These are phyloP conservation scores for Chaetomium sp. DNA, from an alignment of 2,329 filamentous ascomycete genomes.

Conservation along the genomic window DNA sequence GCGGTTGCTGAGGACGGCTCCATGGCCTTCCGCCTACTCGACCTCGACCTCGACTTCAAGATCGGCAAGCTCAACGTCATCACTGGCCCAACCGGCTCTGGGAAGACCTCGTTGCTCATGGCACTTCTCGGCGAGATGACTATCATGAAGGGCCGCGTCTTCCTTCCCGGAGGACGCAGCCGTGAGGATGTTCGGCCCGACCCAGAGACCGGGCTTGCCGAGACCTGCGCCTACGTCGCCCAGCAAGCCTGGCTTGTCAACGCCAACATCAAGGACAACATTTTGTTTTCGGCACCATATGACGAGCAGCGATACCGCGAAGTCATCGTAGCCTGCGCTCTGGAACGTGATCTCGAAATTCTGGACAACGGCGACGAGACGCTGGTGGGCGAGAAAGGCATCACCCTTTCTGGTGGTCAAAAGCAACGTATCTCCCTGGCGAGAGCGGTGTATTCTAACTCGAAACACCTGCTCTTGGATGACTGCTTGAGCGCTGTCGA, in stretches of 20 bases:
- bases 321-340: conserved; percentile 83
- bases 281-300: conserved; percentile 76
- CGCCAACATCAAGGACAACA: conserved; percentile 91
- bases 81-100: conserved; percentile 85
- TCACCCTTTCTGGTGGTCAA: conserved; percentile 91
- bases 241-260: conserved; percentile 98
- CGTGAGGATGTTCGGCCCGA: conserved; percentile 79
- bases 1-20: conserved; percentile 57
- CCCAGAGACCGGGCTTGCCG: conserved; percentile 76
- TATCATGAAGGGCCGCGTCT: conserved; percentile 69
- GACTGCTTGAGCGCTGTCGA: conserved; percentile 96
- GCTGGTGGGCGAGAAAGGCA: conserved; percentile 92
- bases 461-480: conserved; percentile 82
- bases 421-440: conserved; percentile 96
- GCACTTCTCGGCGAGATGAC: conserved; percentile 96
- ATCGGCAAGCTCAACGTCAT: conserved; percentile 88
- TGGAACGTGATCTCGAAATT: conserved; percentile 87
- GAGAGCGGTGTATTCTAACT: conserved; percentile 94
- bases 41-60: conserved; percentile 75
- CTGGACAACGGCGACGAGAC: conserved; percentile 90
- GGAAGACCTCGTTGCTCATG: conserved; percentile 95
- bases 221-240: conserved; percentile 92
- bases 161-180: conserved; percentile 76
- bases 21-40: conserved; percentile 73
- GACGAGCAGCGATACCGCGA: conserved; percentile 78